A percentile compares a stretch with the other conserved stretches of the same genome.
These are phyloP conservation scores for Zymoseptoria pseudotritici DNA, from an alignment of 2,329 filamentous ascomycete genomes.

Conservation along the genomic window DNA sequence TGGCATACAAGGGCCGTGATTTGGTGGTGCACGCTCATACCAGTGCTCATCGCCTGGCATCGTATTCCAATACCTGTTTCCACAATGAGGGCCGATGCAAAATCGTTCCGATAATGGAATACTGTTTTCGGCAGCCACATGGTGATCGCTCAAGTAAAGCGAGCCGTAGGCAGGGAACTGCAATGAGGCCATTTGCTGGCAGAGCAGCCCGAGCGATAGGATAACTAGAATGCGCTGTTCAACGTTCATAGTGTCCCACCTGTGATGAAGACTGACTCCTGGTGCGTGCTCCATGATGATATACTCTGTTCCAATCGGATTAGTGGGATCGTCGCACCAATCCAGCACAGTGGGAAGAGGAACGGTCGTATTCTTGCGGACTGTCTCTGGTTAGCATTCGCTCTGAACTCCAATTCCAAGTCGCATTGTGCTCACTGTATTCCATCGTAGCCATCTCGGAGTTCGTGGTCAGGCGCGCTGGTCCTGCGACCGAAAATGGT, in stretches of 20 bases:
- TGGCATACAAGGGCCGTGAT: neutral
- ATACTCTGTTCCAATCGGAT: slow-evolving; percentile 22
- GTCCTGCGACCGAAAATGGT: slow-evolving; percentile 24
- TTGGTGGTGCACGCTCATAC: neutral
- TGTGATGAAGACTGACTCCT: neutral
- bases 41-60: neutral
- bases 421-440: neutral
- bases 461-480: neutral
- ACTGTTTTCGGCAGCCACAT: neutral
- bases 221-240: neutral
- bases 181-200: neutral
- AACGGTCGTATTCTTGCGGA: slow-evolving; percentile 3
- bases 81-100: slow-evolving; percentile 1
- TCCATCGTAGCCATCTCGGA: slow-evolving; percentile 9
- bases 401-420: neutral
- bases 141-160: neutral
- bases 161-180: neutral
- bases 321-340: slow-evolving; percentile 16
- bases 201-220: neutral
- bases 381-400: neutral
- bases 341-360: slow-evolving; percentile 21
- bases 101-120: neutral
- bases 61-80: neutral
- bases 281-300: slow-evolving; percentile 23
- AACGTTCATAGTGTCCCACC: neutral